Evolutionary conservation across 441 rosid species (phyloP), one percentile per base, ranked within the genome.

Genomic region (Aquilaria agallochum): DNA sequence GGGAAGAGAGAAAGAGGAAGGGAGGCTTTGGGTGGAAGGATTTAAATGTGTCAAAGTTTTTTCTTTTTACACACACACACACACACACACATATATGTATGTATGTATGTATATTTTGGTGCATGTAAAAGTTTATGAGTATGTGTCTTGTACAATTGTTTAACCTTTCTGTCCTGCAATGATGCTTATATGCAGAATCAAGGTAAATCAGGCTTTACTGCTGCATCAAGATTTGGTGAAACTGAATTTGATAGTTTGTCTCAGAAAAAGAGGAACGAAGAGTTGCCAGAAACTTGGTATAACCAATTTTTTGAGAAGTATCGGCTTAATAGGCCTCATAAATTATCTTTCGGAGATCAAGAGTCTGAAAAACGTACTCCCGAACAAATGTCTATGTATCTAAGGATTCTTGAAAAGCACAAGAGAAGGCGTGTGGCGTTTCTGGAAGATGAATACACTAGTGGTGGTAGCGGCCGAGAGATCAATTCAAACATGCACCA

Each of bases 211-310:
- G 36, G 76, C 58, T 77, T 69, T 66, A 34, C 63, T 56, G 66
- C 68, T 65, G 90, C 84, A 40, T 55, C 66, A 15, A 81, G 95
- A 73, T 78, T 56, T 56, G 71, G 68, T 58, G 95, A 88, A 57
- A 65, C 87, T 61, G 89, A 85, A 66, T 75, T 66, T 66, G 83
- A 84, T 53, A 76, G 69, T 66, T 48, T 77, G 47, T 57, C 89
- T 55, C 93, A 87, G 69, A 83, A 91, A 64, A 74, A 74, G 11
- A 82, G 87, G 80, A 81, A 68, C 12, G 97, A 90, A 33, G 97
- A 86, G 36, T 75, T 93, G 58, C 98, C 97, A 0, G 96, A 90
- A 58, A 78, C 82, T 15, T 93, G 98, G 97, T 90, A 90, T 65
- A 81, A 74, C 74, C 92, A 82, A 75, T 90, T 88, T 64, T 76